phyloP scores from a whole-genome alignment of 352 stramenopile species.

The Globisporangium iwayamae region DNA sequence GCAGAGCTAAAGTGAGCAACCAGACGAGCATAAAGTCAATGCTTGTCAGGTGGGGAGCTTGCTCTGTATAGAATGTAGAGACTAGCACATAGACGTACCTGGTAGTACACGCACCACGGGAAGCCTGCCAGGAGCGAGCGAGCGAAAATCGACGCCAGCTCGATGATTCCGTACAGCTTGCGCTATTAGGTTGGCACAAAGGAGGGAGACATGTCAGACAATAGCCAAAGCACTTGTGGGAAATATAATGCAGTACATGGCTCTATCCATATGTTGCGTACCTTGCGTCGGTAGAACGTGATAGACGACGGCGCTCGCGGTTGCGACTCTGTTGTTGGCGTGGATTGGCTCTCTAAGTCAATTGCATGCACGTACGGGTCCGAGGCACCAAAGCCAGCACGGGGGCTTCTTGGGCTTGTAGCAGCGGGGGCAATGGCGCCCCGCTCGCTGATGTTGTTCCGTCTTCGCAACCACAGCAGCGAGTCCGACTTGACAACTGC shows the following conservation, averaged over 20 bases:
- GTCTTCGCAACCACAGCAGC: conserved; percentile 20
- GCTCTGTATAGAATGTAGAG: neutral
- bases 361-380: neutral
- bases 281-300: conserved; percentile 72
- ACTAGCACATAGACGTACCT: conserved; percentile 18
- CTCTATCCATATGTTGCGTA: conserved; percentile 12
- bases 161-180: conserved; percentile 75
- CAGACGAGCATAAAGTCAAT: neutral
- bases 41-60: neutral
- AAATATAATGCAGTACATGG: neutral
- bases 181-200: conserved; percentile 26
- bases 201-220: neutral
- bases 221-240: neutral
- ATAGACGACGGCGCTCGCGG: conserved; percentile 30
- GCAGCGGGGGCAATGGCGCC: neutral
- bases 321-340: conserved; percentile 8
- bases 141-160: conserved; percentile 68
- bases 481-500: conserved; percentile 41
- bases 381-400: neutral
- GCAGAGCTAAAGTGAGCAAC: conserved; percentile 28
- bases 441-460: neutral
- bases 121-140: conserved; percentile 52
- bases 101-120: conserved; percentile 80
- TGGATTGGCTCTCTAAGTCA: conserved; percentile 15
- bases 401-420: neutral